phyloP scores from a whole-genome alignment of 129 eudicot genomes.

The Saussurea involucrata region DNA sequence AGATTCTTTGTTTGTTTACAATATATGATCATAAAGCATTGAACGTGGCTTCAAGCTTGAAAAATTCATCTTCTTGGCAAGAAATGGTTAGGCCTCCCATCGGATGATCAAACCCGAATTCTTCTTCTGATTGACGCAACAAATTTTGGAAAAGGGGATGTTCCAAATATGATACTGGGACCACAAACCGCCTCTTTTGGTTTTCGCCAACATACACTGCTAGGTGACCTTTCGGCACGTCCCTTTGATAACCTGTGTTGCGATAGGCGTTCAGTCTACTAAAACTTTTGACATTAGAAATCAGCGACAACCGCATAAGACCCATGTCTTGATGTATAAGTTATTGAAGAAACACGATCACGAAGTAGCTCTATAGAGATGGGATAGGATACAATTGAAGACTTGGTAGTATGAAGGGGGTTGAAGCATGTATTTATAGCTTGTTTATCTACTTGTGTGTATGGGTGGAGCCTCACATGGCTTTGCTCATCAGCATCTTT shows the following conservation, averaged over 20 bases:
- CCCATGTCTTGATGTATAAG: neutral
- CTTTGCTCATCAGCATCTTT: neutral
- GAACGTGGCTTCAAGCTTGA: slow-evolving; percentile 3
- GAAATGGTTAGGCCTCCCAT: slow-evolving; percentile 34
- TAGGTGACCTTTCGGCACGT: slow-evolving; percentile 22
- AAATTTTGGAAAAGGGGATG: slow-evolving; percentile 4
- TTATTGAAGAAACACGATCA: neutral
- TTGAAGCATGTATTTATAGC: neutral
- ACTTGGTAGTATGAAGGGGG: neutral
- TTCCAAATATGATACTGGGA: slow-evolving; percentile 9
- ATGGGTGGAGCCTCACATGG: slow-evolving; percentile 8
- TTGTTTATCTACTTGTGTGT: neutral
- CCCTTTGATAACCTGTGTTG: neutral
- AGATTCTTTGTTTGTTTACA: neutral
- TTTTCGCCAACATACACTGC: slow-evolving; percentile 18
- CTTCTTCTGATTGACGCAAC: slow-evolving; percentile 24
- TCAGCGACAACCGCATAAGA: neutral
- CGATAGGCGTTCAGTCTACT: slow-evolving; percentile 9
- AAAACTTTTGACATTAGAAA: neutral
- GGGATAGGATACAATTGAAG: neutral
- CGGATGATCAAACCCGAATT: slow-evolving; percentile 25
- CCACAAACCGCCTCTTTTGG: neutral
- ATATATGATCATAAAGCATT: slow-evolving; percentile 3
- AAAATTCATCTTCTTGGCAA: slow-evolving; percentile 22
- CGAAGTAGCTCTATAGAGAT: neutral